Percentiles rank a stretch among this genome's conserved stretches.
Evolutionary conservation across 768 basidiomycete species (phyloP).

Genomic region (Mycena filopes): DNA sequence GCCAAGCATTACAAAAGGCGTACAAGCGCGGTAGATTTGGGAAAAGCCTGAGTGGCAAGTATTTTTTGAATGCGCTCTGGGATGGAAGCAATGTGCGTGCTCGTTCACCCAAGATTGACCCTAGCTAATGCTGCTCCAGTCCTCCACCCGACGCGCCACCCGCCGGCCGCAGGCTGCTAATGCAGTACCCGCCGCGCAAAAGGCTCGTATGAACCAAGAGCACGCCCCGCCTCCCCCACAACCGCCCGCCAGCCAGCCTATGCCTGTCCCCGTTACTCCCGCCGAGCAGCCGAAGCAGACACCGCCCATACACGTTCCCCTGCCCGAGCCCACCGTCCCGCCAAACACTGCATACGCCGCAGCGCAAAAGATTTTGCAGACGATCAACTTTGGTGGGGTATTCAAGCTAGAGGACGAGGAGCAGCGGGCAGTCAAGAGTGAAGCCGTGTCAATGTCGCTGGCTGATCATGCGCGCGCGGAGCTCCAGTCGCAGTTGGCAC

Average conservation of each 20-base stretch:
- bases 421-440: constrained; percentile 25
- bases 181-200: constrained; percentile 12
- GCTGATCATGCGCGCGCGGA: constrained; percentile 66
- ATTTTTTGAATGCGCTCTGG: constrained; percentile 80
- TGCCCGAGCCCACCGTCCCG: constrained; percentile 16
- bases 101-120: background rate
- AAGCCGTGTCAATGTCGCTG: constrained; percentile 38
- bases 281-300: constrained; percentile 2
- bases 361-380: constrained; percentile 62
- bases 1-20: constrained; percentile 90
- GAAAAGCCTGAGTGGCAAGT: constrained; percentile 78
- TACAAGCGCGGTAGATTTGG: constrained; percentile 84
- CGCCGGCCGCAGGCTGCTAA: constrained; percentile 77
- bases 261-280: background rate
- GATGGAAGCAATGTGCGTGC: constrained; percentile 80
- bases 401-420: constrained; percentile 26
- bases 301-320: constrained; percentile 10
- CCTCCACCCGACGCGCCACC: constrained; percentile 75
- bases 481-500: constrained; percentile 77
- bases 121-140: constrained; percentile 53
- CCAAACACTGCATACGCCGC: constrained; percentile 49
- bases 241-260: background rate
- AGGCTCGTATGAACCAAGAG: constrained; percentile 32
- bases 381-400: constrained; percentile 49
- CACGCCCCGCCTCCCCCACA: background rate